These are phyloP conservation scores for Trypanosoma conorhini DNA, from an alignment of 208 protist genomes.

Conservation along the genomic window DNA sequence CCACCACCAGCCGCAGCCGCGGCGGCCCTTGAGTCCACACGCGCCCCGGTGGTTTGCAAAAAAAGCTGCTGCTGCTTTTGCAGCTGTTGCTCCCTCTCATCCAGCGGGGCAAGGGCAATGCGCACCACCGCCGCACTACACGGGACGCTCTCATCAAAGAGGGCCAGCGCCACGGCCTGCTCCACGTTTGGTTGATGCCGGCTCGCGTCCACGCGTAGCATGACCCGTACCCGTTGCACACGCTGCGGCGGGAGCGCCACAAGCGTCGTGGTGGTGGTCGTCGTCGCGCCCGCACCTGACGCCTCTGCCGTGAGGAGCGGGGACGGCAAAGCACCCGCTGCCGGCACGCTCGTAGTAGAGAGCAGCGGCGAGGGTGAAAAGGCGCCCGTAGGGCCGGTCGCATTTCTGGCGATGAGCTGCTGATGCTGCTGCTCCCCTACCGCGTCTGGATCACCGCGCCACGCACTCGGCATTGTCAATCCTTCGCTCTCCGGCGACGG, in stretches of 20 bases:
- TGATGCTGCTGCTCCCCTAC: not conserved
- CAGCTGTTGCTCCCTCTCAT: constrained; percentile 25
- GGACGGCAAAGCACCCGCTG: not conserved
- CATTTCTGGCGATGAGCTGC: not conserved
- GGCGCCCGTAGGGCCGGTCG: not conserved
- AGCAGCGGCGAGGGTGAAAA: not conserved
- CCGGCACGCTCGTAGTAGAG: not conserved
- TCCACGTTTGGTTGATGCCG: constrained; percentile 46
- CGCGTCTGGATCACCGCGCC: not conserved
- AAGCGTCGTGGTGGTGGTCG: constrained; percentile 10
- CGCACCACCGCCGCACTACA: constrained; percentile 58
- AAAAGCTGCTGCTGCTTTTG: constrained; percentile 17
- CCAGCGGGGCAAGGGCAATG: constrained; percentile 41
- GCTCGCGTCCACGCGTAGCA: constrained; percentile 8
- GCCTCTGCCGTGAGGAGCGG: not conserved
- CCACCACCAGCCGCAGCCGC: not conserved
- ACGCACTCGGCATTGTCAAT: not conserved
- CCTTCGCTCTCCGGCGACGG: not conserved
- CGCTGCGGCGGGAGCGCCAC: constrained; percentile 17
- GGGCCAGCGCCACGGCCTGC: constrained; percentile 58
- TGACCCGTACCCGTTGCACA: constrained; percentile 13
- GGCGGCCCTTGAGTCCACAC: not conserved
- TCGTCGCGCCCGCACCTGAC: not conserved
- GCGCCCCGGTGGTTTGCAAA: not conserved
- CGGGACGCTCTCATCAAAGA: constrained; percentile 76